These are phyloP conservation scores for Yarrowia hollandica DNA, from an alignment of 805 yeast species.

Conservation along the genomic window DNA sequence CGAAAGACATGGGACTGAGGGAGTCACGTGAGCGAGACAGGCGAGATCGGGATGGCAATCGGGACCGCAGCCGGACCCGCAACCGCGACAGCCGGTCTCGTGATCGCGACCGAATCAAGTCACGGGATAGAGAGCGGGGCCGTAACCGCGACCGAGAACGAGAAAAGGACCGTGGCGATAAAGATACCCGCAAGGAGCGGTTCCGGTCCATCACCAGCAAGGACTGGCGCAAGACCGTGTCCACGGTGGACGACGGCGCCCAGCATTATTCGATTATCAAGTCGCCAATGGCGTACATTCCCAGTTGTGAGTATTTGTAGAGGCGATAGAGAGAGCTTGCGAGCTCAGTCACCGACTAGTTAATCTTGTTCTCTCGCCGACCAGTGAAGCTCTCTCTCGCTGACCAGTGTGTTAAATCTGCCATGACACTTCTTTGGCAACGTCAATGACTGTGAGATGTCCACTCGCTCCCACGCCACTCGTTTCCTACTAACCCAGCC, in stretches of 20 bases:
- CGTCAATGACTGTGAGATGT: no score
- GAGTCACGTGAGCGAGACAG: conserved; percentile 1
- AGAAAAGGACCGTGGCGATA: background rate
- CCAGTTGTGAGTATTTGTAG: conserved; percentile 10
- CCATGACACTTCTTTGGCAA: no score
- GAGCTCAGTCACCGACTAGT: no score
- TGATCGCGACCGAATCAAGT: background rate
- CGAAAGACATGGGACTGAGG: background rate
- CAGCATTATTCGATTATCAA: conserved; percentile 5
- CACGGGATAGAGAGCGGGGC: background rate
- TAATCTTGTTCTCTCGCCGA: no score
- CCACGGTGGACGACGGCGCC: background rate
- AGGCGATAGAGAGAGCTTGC: no score
- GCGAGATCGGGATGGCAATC: background rate
- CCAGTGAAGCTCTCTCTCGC: no score
- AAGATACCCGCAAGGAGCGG: conserved; percentile 4
- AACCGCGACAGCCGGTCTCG: background rate
- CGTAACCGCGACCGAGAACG: conserved; percentile 6
- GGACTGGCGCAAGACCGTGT: conserved; percentile 9
- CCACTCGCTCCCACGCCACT: no score
- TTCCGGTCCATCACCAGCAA: conserved; percentile 13
- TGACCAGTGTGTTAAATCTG: no score
- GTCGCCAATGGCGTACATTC: conserved; percentile 21
- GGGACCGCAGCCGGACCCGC: background rate
- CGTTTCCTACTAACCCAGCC: conserved; percentile 18